Base-by-base conservation (phyloP, 1,139 yeast species). In the Hemisphaericaspora subhashii region DNA sequence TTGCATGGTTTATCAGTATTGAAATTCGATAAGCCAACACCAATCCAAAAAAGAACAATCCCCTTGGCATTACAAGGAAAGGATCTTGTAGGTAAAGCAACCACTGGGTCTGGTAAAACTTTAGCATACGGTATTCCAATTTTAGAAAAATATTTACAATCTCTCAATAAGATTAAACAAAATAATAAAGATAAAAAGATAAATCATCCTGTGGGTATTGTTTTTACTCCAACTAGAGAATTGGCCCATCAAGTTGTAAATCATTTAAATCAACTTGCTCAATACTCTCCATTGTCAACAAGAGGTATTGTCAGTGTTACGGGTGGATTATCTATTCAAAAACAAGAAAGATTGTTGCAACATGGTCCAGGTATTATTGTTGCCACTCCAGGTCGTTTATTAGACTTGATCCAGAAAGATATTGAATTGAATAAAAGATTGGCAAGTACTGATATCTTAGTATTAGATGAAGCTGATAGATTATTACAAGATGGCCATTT, bases 91-190 rank as follows among this genome's bases (percentile, higher is more conserved):
- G 99, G 98, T 41, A 94, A 92, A 55, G 98, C 98, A 9, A 84
- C 95, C 7, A 94, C 99, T 1, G 99, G 99, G 58, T 88, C 96
- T 0, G 99, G 99, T 72, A 92, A 92, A 57, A 92, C 98, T 0
- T 69, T 90, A 41, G 98, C 98, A 0, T 92, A 88, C 58, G 97
- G 97, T 36, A 78, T 92, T 18, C 98, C 98, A n/a, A 83, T 94
- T 20, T 62, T 92, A 42, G 96, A 94, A 55, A 76, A 74, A 39
- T 69, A 81, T 37, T 54, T 80, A 12, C 39, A 57, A 6, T 59
- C 65, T 17, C 42, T 61, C 25, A 48, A 50, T 7, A 38, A 42
- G 14, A 52, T 54, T 25, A 53, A 57, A 33, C 52, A 53, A 3
- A 61, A 63, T 36, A 50, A 48, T 15, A 51, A 58, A 38, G 48